Percentiles rank a stretch among this genome's conserved stretches.
phyloP scores from a whole-genome alignment of 148 eudicot species.

The Rheum nobile region DNA sequence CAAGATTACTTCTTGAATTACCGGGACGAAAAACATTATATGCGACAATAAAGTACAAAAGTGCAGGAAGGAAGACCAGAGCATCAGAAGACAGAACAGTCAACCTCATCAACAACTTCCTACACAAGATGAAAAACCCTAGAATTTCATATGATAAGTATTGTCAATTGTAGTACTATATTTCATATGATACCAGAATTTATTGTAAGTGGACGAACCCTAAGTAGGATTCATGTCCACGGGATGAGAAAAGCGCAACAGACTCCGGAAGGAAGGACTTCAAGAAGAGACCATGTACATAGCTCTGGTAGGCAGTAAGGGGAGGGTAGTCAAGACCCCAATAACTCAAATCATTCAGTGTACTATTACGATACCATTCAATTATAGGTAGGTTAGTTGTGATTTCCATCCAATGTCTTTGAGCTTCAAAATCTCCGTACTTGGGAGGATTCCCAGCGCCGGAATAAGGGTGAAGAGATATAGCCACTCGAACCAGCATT shows the following conservation, averaged over 20 bases:
- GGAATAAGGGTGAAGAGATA: constrained; percentile 76
- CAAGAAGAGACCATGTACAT: constrained; percentile 61
- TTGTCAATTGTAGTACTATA: background rate
- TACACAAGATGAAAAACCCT: constrained; percentile 27
- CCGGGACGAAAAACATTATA: constrained; percentile 30
- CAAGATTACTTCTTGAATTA: constrained; percentile 27
- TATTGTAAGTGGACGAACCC: constrained; percentile 36
- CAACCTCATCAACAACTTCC: constrained; percentile 97
- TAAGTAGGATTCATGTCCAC: constrained; percentile 85
- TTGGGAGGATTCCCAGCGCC: constrained; percentile 81
- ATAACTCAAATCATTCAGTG: constrained; percentile 59
- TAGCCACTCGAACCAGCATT: constrained; percentile 49
- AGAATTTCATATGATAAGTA: constrained; percentile 3
- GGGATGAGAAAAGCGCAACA: constrained; percentile 57
- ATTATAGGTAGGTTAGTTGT: constrained; percentile 60
- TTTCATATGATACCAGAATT: background rate
- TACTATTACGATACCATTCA: constrained; percentile 83
- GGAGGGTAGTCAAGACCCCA: constrained; percentile 99
- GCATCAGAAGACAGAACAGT: constrained; percentile 69
- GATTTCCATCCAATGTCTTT: constrained; percentile 99
- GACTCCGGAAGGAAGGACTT: constrained; percentile 59
- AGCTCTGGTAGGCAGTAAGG: constrained; percentile 92
- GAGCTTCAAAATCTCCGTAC: constrained; percentile 94
- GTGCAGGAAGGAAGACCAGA: constrained; percentile 73
- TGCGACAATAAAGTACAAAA: constrained; percentile 38